Conservation (phyloP, 495 filamentous ascomycete species). For the Glarea lozoyensis region DNA sequence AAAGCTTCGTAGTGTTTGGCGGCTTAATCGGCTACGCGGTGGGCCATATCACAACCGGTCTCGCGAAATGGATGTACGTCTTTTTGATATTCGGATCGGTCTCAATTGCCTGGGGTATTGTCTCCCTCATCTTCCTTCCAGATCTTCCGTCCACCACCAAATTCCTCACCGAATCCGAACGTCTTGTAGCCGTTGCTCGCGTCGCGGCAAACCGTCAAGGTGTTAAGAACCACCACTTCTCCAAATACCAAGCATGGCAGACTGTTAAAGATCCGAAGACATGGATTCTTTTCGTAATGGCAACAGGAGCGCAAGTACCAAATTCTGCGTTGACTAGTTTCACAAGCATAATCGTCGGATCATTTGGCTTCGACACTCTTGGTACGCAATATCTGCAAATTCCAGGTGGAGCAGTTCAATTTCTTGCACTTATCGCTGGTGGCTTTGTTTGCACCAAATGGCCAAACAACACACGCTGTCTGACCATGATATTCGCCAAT, state of each 20-base stretch:
- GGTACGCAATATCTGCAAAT: slow-evolving; percentile 18
- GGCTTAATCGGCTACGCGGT: slow-evolving; percentile 49
- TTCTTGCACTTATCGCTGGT: slow-evolving; percentile 40
- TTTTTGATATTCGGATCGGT: slow-evolving; percentile 45
- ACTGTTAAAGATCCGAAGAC: slow-evolving; percentile 52
- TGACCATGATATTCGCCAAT: slow-evolving; percentile 14
- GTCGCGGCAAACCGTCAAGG: slow-evolving; percentile 54
- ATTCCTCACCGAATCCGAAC: slow-evolving; percentile 47
- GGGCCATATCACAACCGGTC: slow-evolving; percentile 36
- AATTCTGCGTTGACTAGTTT: slow-evolving; percentile 18
- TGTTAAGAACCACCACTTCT: slow-evolving; percentile 52
- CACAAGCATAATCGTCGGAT: slow-evolving; percentile 16
- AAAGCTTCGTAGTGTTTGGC: too few species aligned
- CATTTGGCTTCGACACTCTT: slow-evolving; percentile 17
- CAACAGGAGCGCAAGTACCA: slow-evolving; percentile 12
- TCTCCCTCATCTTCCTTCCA: slow-evolving; percentile 51
- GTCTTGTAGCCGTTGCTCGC: slow-evolving; percentile 48
- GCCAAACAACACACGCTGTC: slow-evolving; percentile 16
- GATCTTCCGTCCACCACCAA: slow-evolving; percentile 54
- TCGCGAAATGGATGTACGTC: slow-evolving; percentile 42
- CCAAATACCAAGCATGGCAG: slow-evolving; percentile 36
- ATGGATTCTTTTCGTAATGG: slow-evolving; percentile 41
- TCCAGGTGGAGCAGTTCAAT: slow-evolving; percentile 37
- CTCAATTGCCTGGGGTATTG: slow-evolving; percentile 46
- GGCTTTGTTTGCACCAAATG: slow-evolving; percentile 42